These are phyloP conservation scores for Schizochytrium sp. DNA, from an alignment of 108 stramenopile species.

Conservation along the genomic window DNA sequence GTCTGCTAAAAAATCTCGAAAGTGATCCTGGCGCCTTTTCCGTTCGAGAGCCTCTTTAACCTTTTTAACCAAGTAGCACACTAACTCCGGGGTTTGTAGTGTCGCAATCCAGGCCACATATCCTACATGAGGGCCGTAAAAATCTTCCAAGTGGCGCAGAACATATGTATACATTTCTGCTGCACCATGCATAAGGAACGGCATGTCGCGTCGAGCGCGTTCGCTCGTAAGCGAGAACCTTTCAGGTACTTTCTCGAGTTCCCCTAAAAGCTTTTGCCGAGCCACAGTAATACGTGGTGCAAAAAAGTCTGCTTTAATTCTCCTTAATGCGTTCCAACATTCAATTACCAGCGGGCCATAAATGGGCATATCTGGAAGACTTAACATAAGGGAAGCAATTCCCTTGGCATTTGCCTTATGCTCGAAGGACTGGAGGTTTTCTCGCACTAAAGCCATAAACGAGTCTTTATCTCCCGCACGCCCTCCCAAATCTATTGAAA, in stretches of 20 bases:
- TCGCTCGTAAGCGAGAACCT: conserved; percentile 17
- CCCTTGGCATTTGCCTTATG: conserved; percentile 60
- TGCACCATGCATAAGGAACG: neutral
- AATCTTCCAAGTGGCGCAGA: neutral
- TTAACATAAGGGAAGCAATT: conserved; percentile 57
- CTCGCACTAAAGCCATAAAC: conserved; percentile 8
- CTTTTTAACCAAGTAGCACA: conserved; percentile 25
- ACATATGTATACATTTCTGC: conserved; percentile 41
- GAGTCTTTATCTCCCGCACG: neutral
- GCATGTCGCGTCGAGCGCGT: neutral
- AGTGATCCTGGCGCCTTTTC: conserved; percentile 19
- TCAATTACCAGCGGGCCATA: conserved; percentile 61
- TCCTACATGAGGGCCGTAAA: conserved; percentile 46
- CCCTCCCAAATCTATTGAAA: conserved; percentile 7
- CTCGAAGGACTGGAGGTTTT: conserved; percentile 52
- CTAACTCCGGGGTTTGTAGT: neutral
- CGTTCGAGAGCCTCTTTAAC: conserved; percentile 18
- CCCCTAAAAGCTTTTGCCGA: neutral
- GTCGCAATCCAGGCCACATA: neutral
- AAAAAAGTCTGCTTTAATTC: conserved; percentile 55
- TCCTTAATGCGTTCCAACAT: conserved; percentile 44
- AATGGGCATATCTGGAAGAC: conserved; percentile 22
- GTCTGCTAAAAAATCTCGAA: conserved; percentile 28
- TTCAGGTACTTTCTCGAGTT: conserved; percentile 42
- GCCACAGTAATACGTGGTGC: conserved; percentile 5